phyloP scores from a whole-genome alignment of 129 eudicot species.

The Scalesia atractyloides region DNA sequence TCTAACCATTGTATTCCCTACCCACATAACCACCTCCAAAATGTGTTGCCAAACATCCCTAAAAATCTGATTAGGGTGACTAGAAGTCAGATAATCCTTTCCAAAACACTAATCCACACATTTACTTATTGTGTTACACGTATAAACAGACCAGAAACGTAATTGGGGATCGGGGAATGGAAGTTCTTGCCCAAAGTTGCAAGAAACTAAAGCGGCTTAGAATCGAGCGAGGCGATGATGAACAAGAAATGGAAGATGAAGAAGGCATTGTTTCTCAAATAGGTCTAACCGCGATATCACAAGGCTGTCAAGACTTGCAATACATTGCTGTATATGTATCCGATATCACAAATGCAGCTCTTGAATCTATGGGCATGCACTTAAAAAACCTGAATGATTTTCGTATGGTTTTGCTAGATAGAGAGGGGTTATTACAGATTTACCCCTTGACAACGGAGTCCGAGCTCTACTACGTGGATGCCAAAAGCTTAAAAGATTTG shows the following conservation, averaged over 20 bases:
- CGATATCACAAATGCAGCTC: slow-evolving; percentile 70
- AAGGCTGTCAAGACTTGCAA: slow-evolving; percentile 66
- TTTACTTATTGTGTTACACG: not conserved
- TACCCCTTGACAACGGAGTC: slow-evolving; percentile 88
- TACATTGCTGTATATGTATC: slow-evolving; percentile 78
- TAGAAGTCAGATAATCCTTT: not conserved
- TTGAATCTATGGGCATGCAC: slow-evolving; percentile 61
- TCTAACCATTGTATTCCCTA: not conserved
- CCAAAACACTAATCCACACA: not conserved
- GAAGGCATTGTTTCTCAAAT: slow-evolving; percentile 75
- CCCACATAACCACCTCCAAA: not conserved
- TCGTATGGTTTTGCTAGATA: slow-evolving; percentile 69
- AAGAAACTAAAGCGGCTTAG: slow-evolving; percentile 67
- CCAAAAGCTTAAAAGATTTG: slow-evolving; percentile 59
- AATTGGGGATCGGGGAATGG: slow-evolving; percentile 78
- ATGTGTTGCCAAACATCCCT: not conserved
- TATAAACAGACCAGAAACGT: slow-evolving; percentile 72
- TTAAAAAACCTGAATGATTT: slow-evolving; percentile 67
- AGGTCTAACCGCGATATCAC: slow-evolving; percentile 67
- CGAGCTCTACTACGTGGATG: slow-evolving; percentile 70
- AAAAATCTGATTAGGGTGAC: not conserved
- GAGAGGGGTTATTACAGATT: slow-evolving; percentile 61
- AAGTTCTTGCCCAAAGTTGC: slow-evolving; percentile 56
- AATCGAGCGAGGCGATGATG: slow-evolving; percentile 88
- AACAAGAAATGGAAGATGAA: slow-evolving; percentile 72